These are phyloP conservation scores for Setomelanomma holmii DNA, from an alignment of 2,329 filamentous ascomycete genomes.

Conservation along the genomic window DNA sequence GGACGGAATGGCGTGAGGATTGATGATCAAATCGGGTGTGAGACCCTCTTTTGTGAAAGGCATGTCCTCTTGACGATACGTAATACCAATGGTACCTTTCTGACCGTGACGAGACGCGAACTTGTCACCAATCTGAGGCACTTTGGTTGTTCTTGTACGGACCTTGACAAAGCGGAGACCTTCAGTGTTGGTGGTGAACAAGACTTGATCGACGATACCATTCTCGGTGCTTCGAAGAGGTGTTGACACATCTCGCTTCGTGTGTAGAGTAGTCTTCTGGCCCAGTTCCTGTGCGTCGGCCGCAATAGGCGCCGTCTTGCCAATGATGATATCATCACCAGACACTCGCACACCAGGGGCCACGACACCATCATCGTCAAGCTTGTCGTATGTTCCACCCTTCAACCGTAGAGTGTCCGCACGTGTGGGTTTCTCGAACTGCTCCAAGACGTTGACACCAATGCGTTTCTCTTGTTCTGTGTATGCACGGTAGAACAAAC, in stretches of 20 bases:
- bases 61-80: conserved; percentile 98
- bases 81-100: conserved; percentile 99
- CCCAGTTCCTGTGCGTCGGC: conserved; percentile 93
- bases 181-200: conserved; percentile 93
- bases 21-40: conserved; percentile 96
- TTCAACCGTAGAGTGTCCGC: conserved; percentile 90
- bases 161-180: conserved; percentile 97
- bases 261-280: conserved; percentile 86
- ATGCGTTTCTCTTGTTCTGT: conserved; percentile 97
- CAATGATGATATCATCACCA: conserved; percentile 98
- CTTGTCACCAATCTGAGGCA: conserved; percentile 98
- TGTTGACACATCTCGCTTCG: conserved; percentile 94
- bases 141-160: conserved; percentile 94
- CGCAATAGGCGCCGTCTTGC: conserved; percentile 94
- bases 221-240: conserved; percentile 94
- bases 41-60: conserved; percentile 93
- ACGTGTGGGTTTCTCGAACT: conserved; percentile 93
- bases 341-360: conserved; percentile 93
- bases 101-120: conserved; percentile 99
- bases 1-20: conserved; percentile 98
- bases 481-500: conserved; percentile 97
- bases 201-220: conserved; percentile 92
- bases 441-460: conserved; percentile 89
- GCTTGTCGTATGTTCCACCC: conserved; percentile 95
- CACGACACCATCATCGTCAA: conserved; percentile 95